These are phyloP conservation scores for Gossypium schwendimanii DNA, from an alignment of 441 rosid genomes.

Conservation along the genomic window DNA sequence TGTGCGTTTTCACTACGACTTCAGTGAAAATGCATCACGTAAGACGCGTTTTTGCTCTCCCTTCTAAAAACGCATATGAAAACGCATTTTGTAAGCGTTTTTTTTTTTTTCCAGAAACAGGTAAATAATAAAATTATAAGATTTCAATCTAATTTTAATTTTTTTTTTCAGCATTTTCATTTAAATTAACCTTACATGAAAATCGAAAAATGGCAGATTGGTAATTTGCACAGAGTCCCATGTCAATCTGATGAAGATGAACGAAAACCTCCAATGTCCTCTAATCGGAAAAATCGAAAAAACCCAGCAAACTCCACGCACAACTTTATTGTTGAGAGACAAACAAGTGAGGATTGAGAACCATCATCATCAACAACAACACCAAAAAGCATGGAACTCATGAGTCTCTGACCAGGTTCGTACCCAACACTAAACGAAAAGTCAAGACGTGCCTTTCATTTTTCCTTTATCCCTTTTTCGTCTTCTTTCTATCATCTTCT, in stretches of 20 bases:
- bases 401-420: conserved; percentile 19
- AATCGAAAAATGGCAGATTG: neutral
- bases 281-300: conserved; percentile 1
- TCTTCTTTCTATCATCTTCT: neutral
- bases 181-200: too few species aligned
- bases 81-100: too few species aligned
- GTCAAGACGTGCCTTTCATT: neutral
- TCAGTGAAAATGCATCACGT: accelerated
- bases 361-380: neutral
- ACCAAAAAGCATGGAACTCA: neutral
- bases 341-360: neutral
- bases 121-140: too few species aligned
- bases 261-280: conserved; percentile 5
- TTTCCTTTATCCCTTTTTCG: neutral
- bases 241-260: conserved; percentile 5
- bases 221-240: conserved; percentile 7
- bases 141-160: too few species aligned
- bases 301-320: conserved; percentile 10
- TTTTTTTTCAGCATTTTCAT: too few species aligned
- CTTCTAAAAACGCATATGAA: too few species aligned
- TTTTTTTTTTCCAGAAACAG: too few species aligned
- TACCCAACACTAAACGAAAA: neutral
- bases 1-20: accelerated
- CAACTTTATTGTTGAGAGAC: neutral
- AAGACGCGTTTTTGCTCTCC: too few species aligned